Percentiles rank a stretch among this genome's conserved stretches.
phyloP scores from a whole-genome alignment of 371 early-diverging fungal genomes.

The Quaeritorhiza haematococci region DNA sequence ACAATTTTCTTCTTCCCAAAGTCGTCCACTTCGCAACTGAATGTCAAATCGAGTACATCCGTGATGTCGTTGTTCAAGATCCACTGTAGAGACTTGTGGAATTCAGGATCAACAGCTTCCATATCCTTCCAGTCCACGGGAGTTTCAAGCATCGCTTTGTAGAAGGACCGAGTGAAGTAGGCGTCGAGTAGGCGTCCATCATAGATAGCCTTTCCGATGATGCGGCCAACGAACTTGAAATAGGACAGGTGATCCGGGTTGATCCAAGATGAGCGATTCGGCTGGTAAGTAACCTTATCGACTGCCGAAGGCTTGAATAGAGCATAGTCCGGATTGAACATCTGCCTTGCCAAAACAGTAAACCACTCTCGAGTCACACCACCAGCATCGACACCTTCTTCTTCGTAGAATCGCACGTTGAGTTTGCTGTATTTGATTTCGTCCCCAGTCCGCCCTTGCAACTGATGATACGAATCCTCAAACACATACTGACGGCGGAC shows the following conservation, averaged over 20 bases:
- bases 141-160: slow-evolving; percentile 91
- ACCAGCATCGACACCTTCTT: slow-evolving; percentile 98
- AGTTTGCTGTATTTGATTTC: slow-evolving; percentile 92
- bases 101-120: slow-evolving; percentile 95
- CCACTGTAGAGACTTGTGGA: slow-evolving; percentile 96
- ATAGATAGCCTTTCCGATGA: slow-evolving; percentile 97
- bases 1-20: slow-evolving; percentile 83
- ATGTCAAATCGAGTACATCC: slow-evolving; percentile 90
- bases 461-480: slow-evolving; percentile 93
- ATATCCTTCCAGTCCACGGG: slow-evolving; percentile 93
- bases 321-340: slow-evolving; percentile 98
- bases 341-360: slow-evolving; percentile 90
- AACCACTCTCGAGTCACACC: slow-evolving; percentile 99
- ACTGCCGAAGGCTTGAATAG: slow-evolving; percentile 94
- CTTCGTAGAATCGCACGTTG: slow-evolving; percentile 90
- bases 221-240: slow-evolving; percentile 98
- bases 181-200: slow-evolving; percentile 92
- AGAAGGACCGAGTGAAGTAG: slow-evolving; percentile 97
- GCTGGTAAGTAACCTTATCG: slow-evolving; percentile 94
- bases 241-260: slow-evolving; percentile 95
- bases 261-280: slow-evolving; percentile 88
- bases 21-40: slow-evolving; percentile 88
- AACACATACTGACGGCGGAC: slow-evolving; percentile 92
- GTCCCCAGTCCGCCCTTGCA: slow-evolving; percentile 83
- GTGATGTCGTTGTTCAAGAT: slow-evolving; percentile 96